Percentiles rank a stretch among this genome's conserved stretches.
These are phyloP conservation scores for Dryadomyces quercus-mongolicae DNA, from an alignment of 2,329 filamentous ascomycete species.

Conservation along the genomic window DNA sequence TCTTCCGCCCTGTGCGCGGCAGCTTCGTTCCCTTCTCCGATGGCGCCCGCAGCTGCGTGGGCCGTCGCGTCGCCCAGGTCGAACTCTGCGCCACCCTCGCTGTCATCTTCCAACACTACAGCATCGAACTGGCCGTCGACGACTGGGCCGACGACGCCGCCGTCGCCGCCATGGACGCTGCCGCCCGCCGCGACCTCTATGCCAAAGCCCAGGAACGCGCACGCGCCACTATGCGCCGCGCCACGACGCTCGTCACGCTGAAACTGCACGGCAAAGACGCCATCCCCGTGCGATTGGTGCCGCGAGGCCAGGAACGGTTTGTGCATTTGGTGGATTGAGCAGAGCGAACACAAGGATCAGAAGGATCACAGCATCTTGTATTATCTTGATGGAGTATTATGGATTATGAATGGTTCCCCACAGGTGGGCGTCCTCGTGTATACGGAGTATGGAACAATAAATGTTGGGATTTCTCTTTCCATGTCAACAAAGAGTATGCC, in stretches of 20 bases:
- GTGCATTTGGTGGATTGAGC: slow-evolving; percentile 20
- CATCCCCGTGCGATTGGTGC: slow-evolving; percentile 57
- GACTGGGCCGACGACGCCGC: slow-evolving; percentile 41
- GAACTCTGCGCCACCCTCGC: slow-evolving; percentile 44
- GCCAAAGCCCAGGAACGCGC: slow-evolving; percentile 45
- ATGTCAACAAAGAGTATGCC: no score
- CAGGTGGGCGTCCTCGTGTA: no score
- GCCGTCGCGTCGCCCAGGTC: slow-evolving; percentile 45
- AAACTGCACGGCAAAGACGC: slow-evolving; percentile 49
- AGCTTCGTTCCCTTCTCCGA: slow-evolving; percentile 47
- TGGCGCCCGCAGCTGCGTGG: slow-evolving; percentile 44
- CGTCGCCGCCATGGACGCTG: slow-evolving; percentile 34
- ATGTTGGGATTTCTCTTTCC: no score
- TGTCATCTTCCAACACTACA: slow-evolving; percentile 45
- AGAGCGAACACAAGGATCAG: no score
- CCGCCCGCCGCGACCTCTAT: slow-evolving; percentile 42
- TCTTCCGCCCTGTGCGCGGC: slow-evolving; percentile 48
- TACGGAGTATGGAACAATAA: no score
- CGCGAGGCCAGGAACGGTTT: slow-evolving; percentile 59
- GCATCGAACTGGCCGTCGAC: slow-evolving; percentile 58
- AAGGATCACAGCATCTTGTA: no score
- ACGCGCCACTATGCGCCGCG: slow-evolving; percentile 36
- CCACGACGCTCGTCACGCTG: slow-evolving; percentile 56
- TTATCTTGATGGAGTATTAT: no score
- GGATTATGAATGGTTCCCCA: no score